A percentile compares a stretch with the other conserved stretches of the same genome.
These are phyloP conservation scores for Entomophthora muscae DNA, from an alignment of 371 early-diverging fungal genomes.

Conservation along the genomic window DNA sequence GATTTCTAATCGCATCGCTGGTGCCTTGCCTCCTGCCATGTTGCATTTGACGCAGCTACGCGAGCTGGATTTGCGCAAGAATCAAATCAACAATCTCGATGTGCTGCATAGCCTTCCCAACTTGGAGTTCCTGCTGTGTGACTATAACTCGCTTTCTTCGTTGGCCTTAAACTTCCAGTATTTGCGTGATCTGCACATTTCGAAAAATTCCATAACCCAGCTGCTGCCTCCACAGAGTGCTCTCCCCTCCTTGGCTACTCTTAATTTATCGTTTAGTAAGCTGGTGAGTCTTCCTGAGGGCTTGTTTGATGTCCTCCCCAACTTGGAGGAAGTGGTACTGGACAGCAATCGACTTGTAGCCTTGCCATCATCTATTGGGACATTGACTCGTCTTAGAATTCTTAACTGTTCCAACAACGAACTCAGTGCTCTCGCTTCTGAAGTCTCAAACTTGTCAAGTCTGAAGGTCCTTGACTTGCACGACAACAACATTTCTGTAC, in stretches of 20 bases:
- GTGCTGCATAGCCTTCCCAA: slow-evolving; percentile 32
- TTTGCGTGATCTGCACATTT: slow-evolving; percentile 21
- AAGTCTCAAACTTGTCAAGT: slow-evolving; percentile 31
- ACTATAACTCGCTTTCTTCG: slow-evolving; percentile 41
- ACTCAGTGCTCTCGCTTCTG: slow-evolving; percentile 36
- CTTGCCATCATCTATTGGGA: slow-evolving; percentile 40
- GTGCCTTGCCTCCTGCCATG: slow-evolving; percentile 43
- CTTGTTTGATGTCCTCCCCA: slow-evolving; percentile 30
- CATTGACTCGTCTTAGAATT: slow-evolving; percentile 24
- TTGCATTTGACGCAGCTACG: slow-evolving; percentile 36
- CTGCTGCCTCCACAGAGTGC: slow-evolving; percentile 13
- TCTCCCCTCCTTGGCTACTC: slow-evolving; percentile 18
- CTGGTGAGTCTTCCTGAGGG: slow-evolving; percentile 42
- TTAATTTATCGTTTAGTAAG: slow-evolving; percentile 52
- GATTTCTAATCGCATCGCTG: slow-evolving; percentile 52
- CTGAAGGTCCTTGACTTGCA: slow-evolving; percentile 38
- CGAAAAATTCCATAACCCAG: slow-evolving; percentile 37
- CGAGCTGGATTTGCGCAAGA: slow-evolving; percentile 59
- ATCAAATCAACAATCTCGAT: slow-evolving; percentile 42
- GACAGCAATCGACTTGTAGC: slow-evolving; percentile 55
- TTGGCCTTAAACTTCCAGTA: slow-evolving; percentile 20
- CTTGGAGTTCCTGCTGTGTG: slow-evolving; percentile 38
- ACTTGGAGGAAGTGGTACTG: slow-evolving; percentile 35
- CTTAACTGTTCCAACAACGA: slow-evolving; percentile 52
- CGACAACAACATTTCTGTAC: slow-evolving; percentile 42